Evolutionary conservation across 176 grass and related monocot species (phyloP), one percentile per base, ranked within the genome.

Genomic region (Olyra latifolia): DNA sequence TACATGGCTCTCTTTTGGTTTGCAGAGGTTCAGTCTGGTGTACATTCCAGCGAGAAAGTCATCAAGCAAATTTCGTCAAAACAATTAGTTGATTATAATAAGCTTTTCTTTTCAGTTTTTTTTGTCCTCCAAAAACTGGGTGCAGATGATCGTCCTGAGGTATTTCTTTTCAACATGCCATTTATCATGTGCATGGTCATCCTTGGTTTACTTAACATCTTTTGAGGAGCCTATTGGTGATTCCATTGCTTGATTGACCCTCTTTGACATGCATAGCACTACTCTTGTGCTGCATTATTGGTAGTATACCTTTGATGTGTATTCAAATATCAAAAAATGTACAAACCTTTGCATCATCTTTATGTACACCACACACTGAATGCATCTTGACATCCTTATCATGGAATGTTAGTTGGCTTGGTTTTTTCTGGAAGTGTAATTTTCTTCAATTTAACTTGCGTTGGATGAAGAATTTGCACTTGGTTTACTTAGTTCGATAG

Each of bases 111-210:
- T 79, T 98, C 95, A 44, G 90, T 98, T 59, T 98, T 98, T 57
- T 91, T 90, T 60, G 89, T 91, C 80, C 90, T 98, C 62, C 90
- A 92, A 71, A 91, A 89, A 66, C 87, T 98, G 85, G 90, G 83
- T 46, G 86, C 81, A n/a, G 95, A 98, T 81, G 92, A 98, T 85
- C 87, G 95, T 69, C 95, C 95, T 71, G 95, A 98, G 95, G 95
- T 98, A 89, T 75, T 14, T 55, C 65, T 70, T 85, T 75, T 80
- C 28, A 44, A 68, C 43, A 61, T 75, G 28, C 38, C 10, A 35
- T 85, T 35, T 66, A 17, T 82, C 72, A 32, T 77, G 24, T 91
- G 71, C 29, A 81, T 75, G 63, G 14, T 52, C 42, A 46, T 64
- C 8, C 58, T 71, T 72, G 42, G 54, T 79, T 86, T 73, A 11